Base-by-base conservation (phyloP, 495 filamentous ascomycete species). In the Cercophora sp. region DNA sequence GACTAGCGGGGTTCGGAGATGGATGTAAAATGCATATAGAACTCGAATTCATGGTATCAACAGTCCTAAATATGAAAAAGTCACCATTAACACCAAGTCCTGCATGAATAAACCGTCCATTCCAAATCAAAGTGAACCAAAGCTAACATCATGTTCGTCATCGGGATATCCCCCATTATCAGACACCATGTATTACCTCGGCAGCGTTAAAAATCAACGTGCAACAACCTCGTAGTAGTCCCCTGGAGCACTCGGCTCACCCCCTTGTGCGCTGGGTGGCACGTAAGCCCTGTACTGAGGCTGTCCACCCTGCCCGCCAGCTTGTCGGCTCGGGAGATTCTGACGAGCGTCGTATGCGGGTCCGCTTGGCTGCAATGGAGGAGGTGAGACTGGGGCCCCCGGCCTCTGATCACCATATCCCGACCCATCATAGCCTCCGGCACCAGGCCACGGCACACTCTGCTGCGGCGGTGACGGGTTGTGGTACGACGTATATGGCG, bases 321-420 rank as follows among this genome's bases (percentile, higher is more conserved):
- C 13, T 19, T 45, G 2, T 48, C 74, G 62, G 46, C 74, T 73
- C 3, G 73, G 73, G 11, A 73, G 57, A n/a, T 54, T 57, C 51
- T 74, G 72, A 4, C 73, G 54, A 1, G 67, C 57, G 22, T 75
- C 71, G 49, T 71, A 77, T 3, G 65, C 64, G 4, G 63, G 16
- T 1, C 73, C 72, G 27, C 54, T 50, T 1, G 69, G 72, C 19
- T 72, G 69, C 47, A 71, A 53, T 3, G 66, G 70, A 1, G 67
- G 70, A 6, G 65, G 78, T 1, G 75, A 66, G 41, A 73, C 60
- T 15, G 40, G 71, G 39, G 68, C 65, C 18, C 74, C 18, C 36
- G 57, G 15, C 9, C 78, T 27, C 74, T 62, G 61, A 62, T 19
- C n/a, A 18, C 34, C 47, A 16, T 50, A 50, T 8, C n/a, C n/a